Conservation (phyloP, 2,329 filamentous ascomycete species). For the Penicillium rolfsii region DNA sequence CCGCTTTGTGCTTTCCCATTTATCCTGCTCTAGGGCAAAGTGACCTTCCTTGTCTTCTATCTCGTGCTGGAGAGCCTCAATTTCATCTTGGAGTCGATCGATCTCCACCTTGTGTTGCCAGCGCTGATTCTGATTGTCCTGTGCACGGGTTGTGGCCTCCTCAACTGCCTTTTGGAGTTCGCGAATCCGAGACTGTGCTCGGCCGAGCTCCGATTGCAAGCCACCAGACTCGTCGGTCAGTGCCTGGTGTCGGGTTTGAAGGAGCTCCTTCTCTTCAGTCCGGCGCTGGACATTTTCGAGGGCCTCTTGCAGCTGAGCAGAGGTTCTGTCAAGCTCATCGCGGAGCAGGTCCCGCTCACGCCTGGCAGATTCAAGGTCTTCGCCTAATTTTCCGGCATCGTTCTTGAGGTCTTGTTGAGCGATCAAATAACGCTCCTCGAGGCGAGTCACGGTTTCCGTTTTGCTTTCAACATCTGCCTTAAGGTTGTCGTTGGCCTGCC, state of each 20-base stretch:
- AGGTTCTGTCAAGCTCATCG: conserved; percentile 46
- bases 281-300: conserved; percentile 63
- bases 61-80: conserved; percentile 65
- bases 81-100: conserved; percentile 58
- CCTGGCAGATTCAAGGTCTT: conserved; percentile 49
- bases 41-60: conserved; percentile 71
- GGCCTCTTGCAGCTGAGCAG: conserved; percentile 57
- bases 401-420: conserved; percentile 45
- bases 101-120: conserved; percentile 59
- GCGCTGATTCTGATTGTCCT: conserved; percentile 62
- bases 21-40: conserved; percentile 71
- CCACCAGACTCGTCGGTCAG: conserved; percentile 67
- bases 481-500: conserved; percentile 50
- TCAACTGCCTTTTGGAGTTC: conserved; percentile 56
- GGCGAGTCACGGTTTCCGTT: conserved; percentile 44
- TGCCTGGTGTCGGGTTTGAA: conserved; percentile 70
- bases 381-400: conserved; percentile 44
- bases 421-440: conserved; percentile 55
- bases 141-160: conserved; percentile 60
- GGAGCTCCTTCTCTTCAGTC: conserved; percentile 66
- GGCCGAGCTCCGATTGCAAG: conserved; percentile 66
- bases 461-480: conserved; percentile 51
- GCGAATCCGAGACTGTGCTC: conserved; percentile 47
- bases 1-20: conserved; percentile 70
- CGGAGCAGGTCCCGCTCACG: conserved; percentile 52